Percentiles rank a stretch among this genome's conserved stretches.
Evolutionary conservation across 768 basidiomycete genomes (phyloP).

Genomic region (Hortiboletus flavorubellus): DNA sequence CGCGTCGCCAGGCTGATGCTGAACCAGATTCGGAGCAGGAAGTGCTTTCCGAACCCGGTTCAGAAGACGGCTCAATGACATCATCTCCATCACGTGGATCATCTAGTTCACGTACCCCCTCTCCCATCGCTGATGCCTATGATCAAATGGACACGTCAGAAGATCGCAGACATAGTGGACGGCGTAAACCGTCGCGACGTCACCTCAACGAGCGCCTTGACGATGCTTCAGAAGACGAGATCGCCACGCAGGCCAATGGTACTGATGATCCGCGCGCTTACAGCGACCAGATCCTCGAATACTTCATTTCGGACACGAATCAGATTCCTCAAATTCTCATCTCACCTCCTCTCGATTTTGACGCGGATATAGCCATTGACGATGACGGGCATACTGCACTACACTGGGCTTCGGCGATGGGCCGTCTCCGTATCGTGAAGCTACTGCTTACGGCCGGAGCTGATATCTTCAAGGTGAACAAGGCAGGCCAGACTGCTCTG

Average conservation of each 20-base stretch:
- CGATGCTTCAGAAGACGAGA: conserved; percentile 44
- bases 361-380: conserved; percentile 95
- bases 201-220: conserved; percentile 45
- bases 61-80: conserved; percentile 88
- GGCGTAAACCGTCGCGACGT: conserved; percentile 49
- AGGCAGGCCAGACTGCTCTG: conserved; percentile 91
- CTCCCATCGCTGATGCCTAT: conserved; percentile 61
- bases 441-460: conserved; percentile 90
- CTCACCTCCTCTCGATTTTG: conserved; percentile 84
- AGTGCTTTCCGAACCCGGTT: conserved; percentile 62
- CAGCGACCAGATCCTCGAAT: conserved; percentile 94
- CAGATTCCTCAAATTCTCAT: conserved; percentile 87
- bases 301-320: conserved; percentile 96
- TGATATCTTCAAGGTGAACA: conserved; percentile 96
- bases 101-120: conserved; percentile 91
- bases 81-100: conserved; percentile 85
- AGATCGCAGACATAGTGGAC: conserved; percentile 35
- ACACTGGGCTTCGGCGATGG: conserved; percentile 99
- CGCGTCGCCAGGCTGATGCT: conserved; percentile 47
- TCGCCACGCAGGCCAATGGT: conserved; percentile 40
- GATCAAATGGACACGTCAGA: conserved; percentile 26
- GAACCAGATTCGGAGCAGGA: conserved; percentile 64
- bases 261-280: conserved; percentile 63
- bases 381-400: conserved; percentile 96
- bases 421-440: conserved; percentile 93